Base-by-base conservation (phyloP, 768 basidiomycete species). In the Agaricus subrufescens region DNA sequence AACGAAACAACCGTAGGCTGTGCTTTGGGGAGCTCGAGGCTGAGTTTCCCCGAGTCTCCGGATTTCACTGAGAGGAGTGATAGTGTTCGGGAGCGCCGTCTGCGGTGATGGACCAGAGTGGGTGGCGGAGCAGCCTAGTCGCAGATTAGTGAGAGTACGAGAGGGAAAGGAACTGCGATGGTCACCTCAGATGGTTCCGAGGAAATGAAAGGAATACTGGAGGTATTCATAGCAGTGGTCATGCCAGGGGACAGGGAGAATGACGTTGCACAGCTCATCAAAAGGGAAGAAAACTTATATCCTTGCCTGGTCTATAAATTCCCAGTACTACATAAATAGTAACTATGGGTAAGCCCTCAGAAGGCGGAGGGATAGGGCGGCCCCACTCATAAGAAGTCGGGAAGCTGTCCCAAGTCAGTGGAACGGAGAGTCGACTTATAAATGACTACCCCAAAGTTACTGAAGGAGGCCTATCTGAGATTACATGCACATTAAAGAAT, bases 21-120 rank as follows among this genome's bases (percentile, higher is more conserved):
- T 4, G 64, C 60, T 58, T 66, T 71, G 11, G 66, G 52, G 40
- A 66, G 54, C 31, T 67, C 67, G 46, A 66, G 62, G 7, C 57
- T 47, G 5, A 60, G 62, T 9, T 51, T 51, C 31, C 57, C 52
- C 26, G 66, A 68, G 29, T 48, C 38, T 15, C 59, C 61, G 10
- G 69, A 66, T 2, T 66, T 65, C 1, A 61, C 54, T 6, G 72
- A 70, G 56, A 69, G 58, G 6, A 72, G 57, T 15, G 70, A 72
- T 19, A 62, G 51, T 5, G 64, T 63, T 14, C 69, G 62, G 4
- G 65, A 59, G 26, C 69, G 63, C 25, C 40, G 38, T 14, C 48
- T 46, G 26, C 47, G 55, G 6, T 4, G 48, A 15, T 48, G 30
- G 27, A 9, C 43, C 29, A 12, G 30, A n/a, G 29, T 44, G 15